Conservation (phyloP, 2,329 filamentous ascomycete species). For the Cladophialophora carrionii region DNA sequence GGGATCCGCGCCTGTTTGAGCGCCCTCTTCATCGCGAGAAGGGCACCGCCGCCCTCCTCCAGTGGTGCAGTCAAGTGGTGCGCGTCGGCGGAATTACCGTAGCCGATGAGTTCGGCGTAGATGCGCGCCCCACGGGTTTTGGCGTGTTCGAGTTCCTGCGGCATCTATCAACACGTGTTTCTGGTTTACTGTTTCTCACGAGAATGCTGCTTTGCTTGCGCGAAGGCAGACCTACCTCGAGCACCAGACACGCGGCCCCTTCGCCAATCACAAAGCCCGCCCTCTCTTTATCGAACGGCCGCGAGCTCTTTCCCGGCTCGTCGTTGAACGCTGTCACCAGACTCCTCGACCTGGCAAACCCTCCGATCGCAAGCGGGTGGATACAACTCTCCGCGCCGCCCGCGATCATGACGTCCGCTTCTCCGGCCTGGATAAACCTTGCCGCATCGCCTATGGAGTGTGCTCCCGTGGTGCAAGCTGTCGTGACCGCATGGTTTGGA, state of each 20-base stretch:
- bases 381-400: slow-evolving; percentile 95
- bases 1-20: slow-evolving; percentile 70
- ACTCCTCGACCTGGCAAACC: slow-evolving; percentile 85
- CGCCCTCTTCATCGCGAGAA: slow-evolving; percentile 81
- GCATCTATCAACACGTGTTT: background rate
- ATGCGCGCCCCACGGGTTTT: slow-evolving; percentile 75
- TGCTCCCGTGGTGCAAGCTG: slow-evolving; percentile 93
- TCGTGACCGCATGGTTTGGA: slow-evolving; percentile 89
- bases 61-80: slow-evolving; percentile 91
- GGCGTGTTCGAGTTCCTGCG: slow-evolving; percentile 79
- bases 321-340: slow-evolving; percentile 81
- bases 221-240: slow-evolving; percentile 64
- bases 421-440: slow-evolving; percentile 87
- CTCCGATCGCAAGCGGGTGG: slow-evolving; percentile 88
- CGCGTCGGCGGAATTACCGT: slow-evolving; percentile 88
- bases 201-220: background rate
- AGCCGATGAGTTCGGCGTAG: slow-evolving; percentile 86
- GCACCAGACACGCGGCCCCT: slow-evolving; percentile 81
- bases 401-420: slow-evolving; percentile 95
- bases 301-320: slow-evolving; percentile 69
- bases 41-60: slow-evolving; percentile 78
- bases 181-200: background rate
- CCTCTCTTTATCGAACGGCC: slow-evolving; percentile 81
- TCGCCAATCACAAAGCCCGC: slow-evolving; percentile 91
- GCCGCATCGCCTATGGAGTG: slow-evolving; percentile 93